Percentiles rank a stretch among this genome's conserved stretches.
These are phyloP conservation scores for Phylloporus sp. DNA, from an alignment of 768 basidiomycete genomes.

Conservation along the genomic window DNA sequence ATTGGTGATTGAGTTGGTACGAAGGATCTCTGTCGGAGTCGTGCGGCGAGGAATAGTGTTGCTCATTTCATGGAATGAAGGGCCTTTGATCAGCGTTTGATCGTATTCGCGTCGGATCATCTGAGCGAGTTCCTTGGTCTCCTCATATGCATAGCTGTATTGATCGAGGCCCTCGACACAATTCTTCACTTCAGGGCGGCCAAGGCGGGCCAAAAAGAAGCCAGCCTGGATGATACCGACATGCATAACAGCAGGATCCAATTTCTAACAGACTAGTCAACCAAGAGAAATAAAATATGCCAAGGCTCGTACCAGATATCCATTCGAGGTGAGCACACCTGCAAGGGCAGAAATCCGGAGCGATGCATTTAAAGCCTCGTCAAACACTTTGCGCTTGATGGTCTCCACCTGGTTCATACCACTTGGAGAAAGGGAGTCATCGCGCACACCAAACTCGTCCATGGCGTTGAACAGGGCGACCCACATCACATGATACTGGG, in stretches of 20 bases:
- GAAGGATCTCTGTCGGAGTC: conserved; percentile 15
- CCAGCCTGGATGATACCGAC: conserved; percentile 85
- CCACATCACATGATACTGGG: conserved; percentile 92
- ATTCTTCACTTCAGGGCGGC: conserved; percentile 74
- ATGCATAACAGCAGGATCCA: conserved; percentile 88
- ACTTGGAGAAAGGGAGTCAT: conserved; percentile 37
- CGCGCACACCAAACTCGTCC: conserved; percentile 80
- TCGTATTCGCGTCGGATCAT: conserved; percentile 55
- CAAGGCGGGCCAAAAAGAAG: conserved; percentile 73
- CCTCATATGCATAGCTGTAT: conserved; percentile 85
- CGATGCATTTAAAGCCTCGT: conserved; percentile 83
- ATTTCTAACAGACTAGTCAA: conserved; percentile 41
- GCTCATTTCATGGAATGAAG: conserved; percentile 40
- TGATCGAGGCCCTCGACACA: conserved; percentile 86
- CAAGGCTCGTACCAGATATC: conserved; percentile 63
- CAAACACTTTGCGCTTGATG: conserved; percentile 64
- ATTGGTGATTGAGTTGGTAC: conserved; percentile 9
- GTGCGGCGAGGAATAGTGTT: conserved; percentile 28
- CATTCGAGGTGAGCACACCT: conserved; percentile 80
- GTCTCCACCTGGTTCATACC: conserved; percentile 60
- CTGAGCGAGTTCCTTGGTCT: conserved; percentile 72
- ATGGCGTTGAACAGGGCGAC: conserved; percentile 77
- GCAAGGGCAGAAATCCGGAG: conserved; percentile 86
- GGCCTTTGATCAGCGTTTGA: conserved; percentile 37
- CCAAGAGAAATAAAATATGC: conserved; percentile 9